Evolutionary conservation across 2,329 filamentous ascomycete genomes (phyloP).

Genomic region (Balansia obtecta): DNA sequence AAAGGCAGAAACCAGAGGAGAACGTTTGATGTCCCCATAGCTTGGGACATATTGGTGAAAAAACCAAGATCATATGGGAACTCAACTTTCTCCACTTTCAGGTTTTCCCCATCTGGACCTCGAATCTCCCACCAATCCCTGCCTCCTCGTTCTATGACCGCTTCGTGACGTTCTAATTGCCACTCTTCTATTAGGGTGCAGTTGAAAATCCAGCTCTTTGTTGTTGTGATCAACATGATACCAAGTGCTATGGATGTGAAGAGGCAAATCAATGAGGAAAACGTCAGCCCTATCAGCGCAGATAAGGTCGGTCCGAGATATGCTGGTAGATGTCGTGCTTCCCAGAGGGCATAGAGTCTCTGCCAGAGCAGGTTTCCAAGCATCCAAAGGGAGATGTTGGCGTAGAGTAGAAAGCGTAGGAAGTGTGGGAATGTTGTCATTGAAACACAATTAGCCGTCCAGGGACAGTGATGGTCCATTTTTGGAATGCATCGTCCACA

Average conservation of each 20-base stretch:
- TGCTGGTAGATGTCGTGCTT: constrained; percentile 51
- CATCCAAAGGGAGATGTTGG: constrained; percentile 50
- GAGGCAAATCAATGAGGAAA: constrained; percentile 45
- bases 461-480: constrained; percentile 83
- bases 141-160: constrained; percentile 35
- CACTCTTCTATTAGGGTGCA: constrained; percentile 72
- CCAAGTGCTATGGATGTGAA: constrained; percentile 48
- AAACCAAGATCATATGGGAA: constrained; percentile 75
- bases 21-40: constrained; percentile 58
- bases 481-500: constrained; percentile 64
- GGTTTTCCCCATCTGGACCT: constrained; percentile 22
- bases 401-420: constrained; percentile 61
- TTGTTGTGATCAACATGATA: constrained; percentile 52
- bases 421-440: constrained; percentile 75
- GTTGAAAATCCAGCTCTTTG: constrained; percentile 52
- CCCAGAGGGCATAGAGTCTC: constrained; percentile 49
- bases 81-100: constrained; percentile 52
- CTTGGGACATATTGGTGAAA: constrained; percentile 59
- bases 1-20: constrained; percentile 61
- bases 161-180: constrained; percentile 55
- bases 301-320: constrained; percentile 57
- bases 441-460: constrained; percentile 75
- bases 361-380: constrained; percentile 48
- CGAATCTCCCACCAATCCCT: constrained; percentile 31
- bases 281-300: constrained; percentile 48